A percentile compares a stretch with the other conserved stretches of the same genome.
Conservation (phyloP, 805 yeast species). For the Kurtzmaniella fragi region DNA sequence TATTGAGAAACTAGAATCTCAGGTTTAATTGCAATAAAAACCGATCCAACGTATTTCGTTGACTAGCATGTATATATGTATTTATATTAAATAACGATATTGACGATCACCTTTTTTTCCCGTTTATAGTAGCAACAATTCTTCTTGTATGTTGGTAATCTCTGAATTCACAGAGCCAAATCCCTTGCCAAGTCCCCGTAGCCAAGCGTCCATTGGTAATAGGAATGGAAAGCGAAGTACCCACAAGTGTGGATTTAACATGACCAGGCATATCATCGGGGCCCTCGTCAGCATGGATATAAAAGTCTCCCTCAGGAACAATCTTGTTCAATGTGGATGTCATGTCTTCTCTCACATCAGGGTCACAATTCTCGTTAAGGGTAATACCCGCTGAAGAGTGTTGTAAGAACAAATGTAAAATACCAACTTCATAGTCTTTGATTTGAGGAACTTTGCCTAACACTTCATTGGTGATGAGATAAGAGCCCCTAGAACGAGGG, state of each 20-base stretch:
- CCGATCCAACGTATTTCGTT: no score
- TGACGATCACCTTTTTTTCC: conserved; percentile 35
- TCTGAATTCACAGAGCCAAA: conserved; percentile 73
- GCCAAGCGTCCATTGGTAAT: conserved; percentile 63
- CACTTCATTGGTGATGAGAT: conserved; percentile 68
- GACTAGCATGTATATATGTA: no score
- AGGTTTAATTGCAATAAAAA: no score
- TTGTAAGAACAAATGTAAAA: conserved; percentile 61
- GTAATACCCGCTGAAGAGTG: conserved; percentile 80
- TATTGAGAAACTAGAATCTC: conserved; percentile 11
- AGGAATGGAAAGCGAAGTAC: conserved; percentile 64
- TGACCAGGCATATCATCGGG: conserved; percentile 86
- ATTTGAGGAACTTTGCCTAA: conserved; percentile 52
- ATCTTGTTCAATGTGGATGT: conserved; percentile 54
- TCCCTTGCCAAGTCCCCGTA: conserved; percentile 84
- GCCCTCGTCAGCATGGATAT: conserved; percentile 70
- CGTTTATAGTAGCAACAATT: conserved; percentile 71
- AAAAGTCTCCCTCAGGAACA: conserved; percentile 60
- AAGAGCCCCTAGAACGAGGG: conserved; percentile 62
- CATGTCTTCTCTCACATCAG: conserved; percentile 73
- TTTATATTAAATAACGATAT: no score
- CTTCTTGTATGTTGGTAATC: conserved; percentile 57
- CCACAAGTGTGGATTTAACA: conserved; percentile 55
- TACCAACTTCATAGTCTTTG: conserved; percentile 55
- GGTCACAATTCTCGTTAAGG: conserved; percentile 75